Base-by-base conservation (phyloP, 164 flowering plant genomes). In the Tinospora cordifolia region DNA sequence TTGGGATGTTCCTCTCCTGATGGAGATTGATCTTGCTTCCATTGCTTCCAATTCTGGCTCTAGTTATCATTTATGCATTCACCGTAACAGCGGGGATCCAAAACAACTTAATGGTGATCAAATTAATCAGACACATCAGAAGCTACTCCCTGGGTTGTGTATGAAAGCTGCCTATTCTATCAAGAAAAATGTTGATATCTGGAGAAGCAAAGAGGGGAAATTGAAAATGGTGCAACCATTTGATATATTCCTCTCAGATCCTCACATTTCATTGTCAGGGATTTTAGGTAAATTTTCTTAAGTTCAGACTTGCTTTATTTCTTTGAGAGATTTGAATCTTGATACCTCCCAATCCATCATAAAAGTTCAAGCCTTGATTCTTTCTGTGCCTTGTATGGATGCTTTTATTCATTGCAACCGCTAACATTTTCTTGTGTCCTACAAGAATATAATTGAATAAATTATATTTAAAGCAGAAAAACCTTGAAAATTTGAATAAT, bases 1-100 rank as follows among this genome's bases (percentile, higher is more conserved):
- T 71, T 91, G 96, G 98, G 96, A 88, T 77, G 91, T 88, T 21
- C 98, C 98, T 34, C 79, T 86, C 9, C 74, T 88, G 27, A 60
- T 86, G 79, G 83, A 84, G 12, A 34, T 85, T 69, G 97, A 93
- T 83, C 75, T 91, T 40, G 92, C 91, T 69, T 85, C 97, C 4
- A 69, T 86, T 73, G 70, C 85, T 72, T 80, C 87, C 46, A 84
- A 86, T 69, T 85, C 91, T 75, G 90, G 90, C 49, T 34, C 81
- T 19, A 88, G 90, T 81, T 87, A 84, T 75, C 96, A 87, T 78
- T 65, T 91, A 12, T 83, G 81, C 40, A 10, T 87, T 78, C 84
- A 84, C 62, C 87, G 87, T 69, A 82, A 78, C 40, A 66, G 73
- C 11, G 96, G 96, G 25, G n/a, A 68, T 4, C 84, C 93, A 5